phyloP scores from a whole-genome alignment of 2,329 filamentous ascomycete species.

The Ciborinia camelliae region DNA sequence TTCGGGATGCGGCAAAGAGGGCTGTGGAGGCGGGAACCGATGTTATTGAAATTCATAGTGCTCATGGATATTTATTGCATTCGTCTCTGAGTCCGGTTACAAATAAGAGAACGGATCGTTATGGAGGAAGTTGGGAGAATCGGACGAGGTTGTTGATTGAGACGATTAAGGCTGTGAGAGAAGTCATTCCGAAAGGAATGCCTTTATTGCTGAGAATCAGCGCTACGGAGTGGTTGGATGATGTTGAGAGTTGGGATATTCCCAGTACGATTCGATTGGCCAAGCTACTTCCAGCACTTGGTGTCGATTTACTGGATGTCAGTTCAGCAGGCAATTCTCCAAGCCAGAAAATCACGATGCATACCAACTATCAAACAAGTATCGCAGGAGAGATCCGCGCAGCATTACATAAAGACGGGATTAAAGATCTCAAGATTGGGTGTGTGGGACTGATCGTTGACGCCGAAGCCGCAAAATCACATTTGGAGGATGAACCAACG shows the following conservation, averaged over 20 bases:
- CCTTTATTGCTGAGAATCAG: conserved; percentile 59
- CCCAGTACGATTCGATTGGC: conserved; percentile 55
- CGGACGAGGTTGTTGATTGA: conserved; percentile 59
- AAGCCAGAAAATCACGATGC: conserved; percentile 45
- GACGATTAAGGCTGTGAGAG: conserved; percentile 49
- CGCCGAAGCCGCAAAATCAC: conserved; percentile 45
- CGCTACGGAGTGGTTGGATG: conserved; percentile 61
- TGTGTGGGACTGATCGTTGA: conserved; percentile 72
- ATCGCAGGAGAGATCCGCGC: conserved; percentile 70
- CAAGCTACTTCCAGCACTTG: conserved; percentile 64
- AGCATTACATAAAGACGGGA: conserved; percentile 50
- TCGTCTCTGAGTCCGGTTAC: conserved; percentile 60
- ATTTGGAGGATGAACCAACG: conserved; percentile 43
- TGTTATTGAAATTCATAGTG: conserved; percentile 59
- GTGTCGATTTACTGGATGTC: conserved; percentile 81
- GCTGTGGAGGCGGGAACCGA: conserved; percentile 54
- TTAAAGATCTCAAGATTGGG: conserved; percentile 60
- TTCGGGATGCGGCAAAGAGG: conserved; percentile 38
- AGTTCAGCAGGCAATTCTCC: conserved; percentile 70
- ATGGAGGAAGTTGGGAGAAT: conserved; percentile 65
- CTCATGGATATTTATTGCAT: conserved; percentile 64
- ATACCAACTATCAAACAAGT: conserved; percentile 69
- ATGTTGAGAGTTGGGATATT: conserved; percentile 30
- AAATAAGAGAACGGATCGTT: conserved; percentile 61
- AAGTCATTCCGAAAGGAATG: conserved; percentile 50